Evolutionary conservation across 345 rosid genomes (phyloP).

Genomic region (Moricandia arvensis): DNA sequence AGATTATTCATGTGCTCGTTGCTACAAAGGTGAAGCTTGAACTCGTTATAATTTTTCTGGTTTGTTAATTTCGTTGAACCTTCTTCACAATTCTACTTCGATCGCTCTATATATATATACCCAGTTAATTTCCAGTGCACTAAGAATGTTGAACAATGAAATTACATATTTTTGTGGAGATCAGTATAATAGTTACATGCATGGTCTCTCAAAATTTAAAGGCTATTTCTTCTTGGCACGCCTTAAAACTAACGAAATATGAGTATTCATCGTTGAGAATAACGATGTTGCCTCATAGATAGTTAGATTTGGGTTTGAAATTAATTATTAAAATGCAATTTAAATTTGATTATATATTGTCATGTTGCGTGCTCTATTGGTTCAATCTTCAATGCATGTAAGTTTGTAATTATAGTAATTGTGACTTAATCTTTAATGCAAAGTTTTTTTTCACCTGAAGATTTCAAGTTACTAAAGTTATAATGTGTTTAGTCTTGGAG

Average conservation of each 20-base stretch:
- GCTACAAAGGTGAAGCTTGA: neutral
- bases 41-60: neutral
- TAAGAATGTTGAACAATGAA: neutral
- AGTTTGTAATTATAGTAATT: too few relatives aligned
- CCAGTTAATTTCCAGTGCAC: neutral
- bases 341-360: neutral
- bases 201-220: neutral
- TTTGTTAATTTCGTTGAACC: neutral
- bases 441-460: neutral
- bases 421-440: neutral
- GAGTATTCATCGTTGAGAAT: neutral
- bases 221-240: neutral
- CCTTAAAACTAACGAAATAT: neutral
- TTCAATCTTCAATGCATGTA: neutral
- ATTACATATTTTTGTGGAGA: neutral
- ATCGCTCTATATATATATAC: neutral
- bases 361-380: neutral
- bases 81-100: neutral
- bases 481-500: neutral
- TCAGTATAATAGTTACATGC: neutral
- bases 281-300: too few relatives aligned
- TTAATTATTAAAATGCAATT: neutral
- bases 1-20: neutral
- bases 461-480: neutral
- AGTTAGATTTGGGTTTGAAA: neutral